These are phyloP conservation scores for Exophiala sp. DNA, from an alignment of 2,329 filamentous ascomycete genomes.

Conservation along the genomic window DNA sequence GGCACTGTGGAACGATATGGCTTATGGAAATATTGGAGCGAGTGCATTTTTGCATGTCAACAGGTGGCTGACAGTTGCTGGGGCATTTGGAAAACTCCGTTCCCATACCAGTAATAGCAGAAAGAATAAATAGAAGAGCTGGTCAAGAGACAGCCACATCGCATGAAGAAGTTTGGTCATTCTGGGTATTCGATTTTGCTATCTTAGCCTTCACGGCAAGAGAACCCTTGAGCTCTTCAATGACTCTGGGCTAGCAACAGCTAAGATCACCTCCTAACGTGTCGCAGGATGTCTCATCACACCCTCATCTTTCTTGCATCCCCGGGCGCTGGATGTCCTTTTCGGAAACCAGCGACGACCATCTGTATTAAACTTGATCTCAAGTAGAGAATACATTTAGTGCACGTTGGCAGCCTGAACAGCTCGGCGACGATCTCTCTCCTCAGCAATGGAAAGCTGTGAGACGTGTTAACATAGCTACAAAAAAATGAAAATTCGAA, in stretches of 20 bases:
- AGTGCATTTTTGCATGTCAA: conserved; percentile 59
- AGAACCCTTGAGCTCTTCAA: background rate
- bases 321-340: no score
- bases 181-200: background rate
- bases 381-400: background rate
- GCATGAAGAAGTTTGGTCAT: background rate
- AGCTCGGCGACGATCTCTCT: conserved; percentile 95
- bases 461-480: conserved; percentile 20
- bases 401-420: conserved; percentile 30
- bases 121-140: conserved; percentile 7
- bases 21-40: conserved; percentile 69
- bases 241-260: background rate
- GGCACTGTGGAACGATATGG: conserved; percentile 62
- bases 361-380: background rate
- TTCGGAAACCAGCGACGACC: conserved; percentile 6
- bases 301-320: background rate
- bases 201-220: background rate
- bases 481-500: background rate
- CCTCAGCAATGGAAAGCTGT: conserved; percentile 91
- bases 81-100: conserved; percentile 52
- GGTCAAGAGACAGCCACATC: background rate
- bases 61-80: conserved; percentile 57
- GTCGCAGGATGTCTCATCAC: background rate
- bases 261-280: background rate
- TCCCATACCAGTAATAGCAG: conserved; percentile 1